Conservation (phyloP, 1,139 yeast genomes). For the Nakaseomyces uthaithaninus region DNA sequence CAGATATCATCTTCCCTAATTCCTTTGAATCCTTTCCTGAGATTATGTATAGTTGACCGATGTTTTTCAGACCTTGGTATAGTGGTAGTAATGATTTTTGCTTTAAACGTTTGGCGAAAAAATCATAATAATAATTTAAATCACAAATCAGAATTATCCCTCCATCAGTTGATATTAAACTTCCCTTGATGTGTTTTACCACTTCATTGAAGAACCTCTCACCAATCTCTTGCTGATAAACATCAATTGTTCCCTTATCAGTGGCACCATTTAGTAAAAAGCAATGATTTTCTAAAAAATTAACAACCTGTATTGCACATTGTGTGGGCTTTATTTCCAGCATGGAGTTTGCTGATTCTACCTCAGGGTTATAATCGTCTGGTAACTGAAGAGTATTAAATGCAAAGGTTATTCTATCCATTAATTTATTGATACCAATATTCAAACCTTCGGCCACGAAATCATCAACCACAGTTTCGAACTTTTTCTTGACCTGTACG, state of each 20-base stretch:
- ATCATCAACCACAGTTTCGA: conserved; percentile 76
- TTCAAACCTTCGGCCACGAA: conserved; percentile 90
- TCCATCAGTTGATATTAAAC: conserved; percentile 68
- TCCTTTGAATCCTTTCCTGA: conserved; percentile 71
- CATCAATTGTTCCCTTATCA: conserved; percentile 80
- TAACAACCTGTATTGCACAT: conserved; percentile 58
- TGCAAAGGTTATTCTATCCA: conserved; percentile 60
- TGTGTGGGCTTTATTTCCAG: conserved; percentile 53
- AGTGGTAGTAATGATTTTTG: conserved; percentile 68
- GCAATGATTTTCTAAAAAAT: conserved; percentile 64
- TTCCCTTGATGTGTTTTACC: conserved; percentile 63
- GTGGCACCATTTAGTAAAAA: conserved; percentile 72
- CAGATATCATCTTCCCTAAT: conserved; percentile 75
- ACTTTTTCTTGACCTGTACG: conserved; percentile 66
- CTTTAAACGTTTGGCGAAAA: conserved; percentile 50
- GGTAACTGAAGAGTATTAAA: conserved; percentile 45
- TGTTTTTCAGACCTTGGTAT: conserved; percentile 72
- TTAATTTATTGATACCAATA: conserved; percentile 79
- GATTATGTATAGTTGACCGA: conserved; percentile 74
- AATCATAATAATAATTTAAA: conserved; percentile 67
- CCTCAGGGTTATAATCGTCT: conserved; percentile 43
- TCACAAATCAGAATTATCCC: conserved; percentile 72
- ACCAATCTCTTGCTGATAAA: conserved; percentile 89
- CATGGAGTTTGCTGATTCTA: conserved; percentile 12
- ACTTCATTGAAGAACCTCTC: conserved; percentile 72